phyloP scores from a whole-genome alignment of 2,329 filamentous ascomycete species.

The Chrysoporthe deuterocubensis region DNA sequence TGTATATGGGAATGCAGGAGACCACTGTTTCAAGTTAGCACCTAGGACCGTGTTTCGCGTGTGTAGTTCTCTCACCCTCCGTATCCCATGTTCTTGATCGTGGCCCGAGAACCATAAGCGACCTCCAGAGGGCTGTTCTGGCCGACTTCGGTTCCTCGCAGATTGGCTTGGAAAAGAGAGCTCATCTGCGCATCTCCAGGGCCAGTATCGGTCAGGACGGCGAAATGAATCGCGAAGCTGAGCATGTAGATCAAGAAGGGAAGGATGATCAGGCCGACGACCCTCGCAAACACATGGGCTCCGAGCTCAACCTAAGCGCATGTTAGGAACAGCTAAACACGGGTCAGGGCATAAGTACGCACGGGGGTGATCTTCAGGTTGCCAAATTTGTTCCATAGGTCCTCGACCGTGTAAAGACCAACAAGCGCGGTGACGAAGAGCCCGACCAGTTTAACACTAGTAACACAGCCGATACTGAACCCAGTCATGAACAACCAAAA shows the following conservation, averaged over 20 bases:
- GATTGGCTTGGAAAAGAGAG: conserved; percentile 97
- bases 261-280: conserved; percentile 85
- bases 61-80: conserved; percentile 54
- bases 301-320: conserved; percentile 56
- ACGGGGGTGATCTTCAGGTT: conserved; percentile 88
- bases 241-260: conserved; percentile 92
- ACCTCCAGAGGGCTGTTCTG: conserved; percentile 93
- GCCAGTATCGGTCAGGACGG: conserved; percentile 89
- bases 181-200: conserved; percentile 99
- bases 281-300: conserved; percentile 78
- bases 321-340: not conserved
- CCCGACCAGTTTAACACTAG: conserved; percentile 97
- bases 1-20: conserved; percentile 96
- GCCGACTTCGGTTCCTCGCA: conserved; percentile 90
- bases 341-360: conserved; percentile 37
- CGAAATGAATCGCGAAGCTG: conserved; percentile 93
- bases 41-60: not conserved
- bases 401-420: conserved; percentile 92
- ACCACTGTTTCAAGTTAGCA: conserved; percentile 54
- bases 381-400: conserved; percentile 98
- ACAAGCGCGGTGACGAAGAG: conserved; percentile 95
- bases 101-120: conserved; percentile 84
- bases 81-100: conserved; percentile 99
- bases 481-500: conserved; percentile 93
- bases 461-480: conserved; percentile 94